These are phyloP conservation scores for Pseudogymnoascus sp. DNA, from an alignment of 2,329 filamentous ascomycete genomes.

Conservation along the genomic window DNA sequence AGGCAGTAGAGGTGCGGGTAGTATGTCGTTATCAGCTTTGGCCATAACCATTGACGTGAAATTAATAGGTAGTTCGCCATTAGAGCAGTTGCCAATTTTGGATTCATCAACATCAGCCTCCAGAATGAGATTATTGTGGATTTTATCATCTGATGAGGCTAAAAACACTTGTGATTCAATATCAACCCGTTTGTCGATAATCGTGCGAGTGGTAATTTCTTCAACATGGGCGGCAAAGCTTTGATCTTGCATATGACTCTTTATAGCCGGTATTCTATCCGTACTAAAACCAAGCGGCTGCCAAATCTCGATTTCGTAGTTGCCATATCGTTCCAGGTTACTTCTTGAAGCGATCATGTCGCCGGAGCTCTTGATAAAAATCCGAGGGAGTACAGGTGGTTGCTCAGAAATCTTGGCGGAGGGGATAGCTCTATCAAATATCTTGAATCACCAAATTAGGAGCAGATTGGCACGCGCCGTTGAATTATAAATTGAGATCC, in stretches of 20 bases:
- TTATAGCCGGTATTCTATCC: not conserved
- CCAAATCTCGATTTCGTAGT: not conserved
- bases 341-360: conserved; percentile 4
- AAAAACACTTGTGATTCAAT: not conserved
- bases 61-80: not conserved
- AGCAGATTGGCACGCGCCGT: not conserved
- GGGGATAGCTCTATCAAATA: not conserved
- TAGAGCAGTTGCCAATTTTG: not conserved
- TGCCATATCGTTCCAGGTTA: not conserved
- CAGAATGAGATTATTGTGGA: not conserved
- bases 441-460: not conserved
- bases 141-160: not conserved
- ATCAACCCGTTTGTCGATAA: not conserved
- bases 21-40: not conserved
- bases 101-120: not conserved
- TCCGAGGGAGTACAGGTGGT: not conserved
- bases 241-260: not conserved
- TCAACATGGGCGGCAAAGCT: not conserved
- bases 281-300: not conserved
- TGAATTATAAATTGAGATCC: not conserved
- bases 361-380: not conserved
- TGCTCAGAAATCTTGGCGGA: not conserved
- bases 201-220: not conserved
- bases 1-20: not conserved
- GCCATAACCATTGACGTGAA: not conserved